phyloP scores from a whole-genome alignment of 2,329 filamentous ascomycete species.

The Colletotrichum agaves region DNA sequence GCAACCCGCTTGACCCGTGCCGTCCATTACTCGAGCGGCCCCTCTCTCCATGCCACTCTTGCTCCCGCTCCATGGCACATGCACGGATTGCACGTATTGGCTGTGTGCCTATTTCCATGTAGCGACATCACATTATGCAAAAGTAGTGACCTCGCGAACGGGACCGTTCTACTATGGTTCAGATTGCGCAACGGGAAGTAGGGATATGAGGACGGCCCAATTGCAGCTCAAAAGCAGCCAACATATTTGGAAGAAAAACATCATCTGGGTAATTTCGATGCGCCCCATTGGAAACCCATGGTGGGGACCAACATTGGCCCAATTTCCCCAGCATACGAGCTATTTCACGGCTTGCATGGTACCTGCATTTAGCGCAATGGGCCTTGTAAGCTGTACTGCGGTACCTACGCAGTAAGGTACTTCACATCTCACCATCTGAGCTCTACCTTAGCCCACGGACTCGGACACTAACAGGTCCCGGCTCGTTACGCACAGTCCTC shows the following conservation, averaged over 20 bases:
- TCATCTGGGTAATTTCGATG: constrained; percentile 17
- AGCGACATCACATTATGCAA: constrained; percentile 6
- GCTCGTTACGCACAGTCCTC: background rate
- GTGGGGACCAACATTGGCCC: constrained; percentile 26
- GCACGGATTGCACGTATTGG: background rate
- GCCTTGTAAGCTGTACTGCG: no score
- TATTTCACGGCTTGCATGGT: constrained; percentile 28
- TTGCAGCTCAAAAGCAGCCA: background rate
- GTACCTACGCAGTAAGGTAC: no score
- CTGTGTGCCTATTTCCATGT: background rate
- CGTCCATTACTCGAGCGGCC: constrained; percentile 22
- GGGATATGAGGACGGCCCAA: constrained; percentile 12
- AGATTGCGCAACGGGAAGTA: background rate
- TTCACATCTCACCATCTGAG: no score
- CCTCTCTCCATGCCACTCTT: background rate
- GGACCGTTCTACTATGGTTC: background rate
- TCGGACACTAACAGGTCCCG: constrained; percentile 25
- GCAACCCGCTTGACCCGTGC: constrained; percentile 21
- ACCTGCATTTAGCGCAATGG: constrained; percentile 31
- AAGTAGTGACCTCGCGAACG: background rate
- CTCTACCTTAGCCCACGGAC: constrained; percentile 23
- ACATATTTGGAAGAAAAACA: constrained; percentile 2
- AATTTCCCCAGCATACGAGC: constrained; percentile 29
- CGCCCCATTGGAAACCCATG: constrained; percentile 25
- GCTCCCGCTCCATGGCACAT: background rate